A percentile compares a stretch with the other conserved stretches of the same genome.
phyloP scores from a whole-genome alignment of 2,329 filamentous ascomycete species.

The Didymella sp. region DNA sequence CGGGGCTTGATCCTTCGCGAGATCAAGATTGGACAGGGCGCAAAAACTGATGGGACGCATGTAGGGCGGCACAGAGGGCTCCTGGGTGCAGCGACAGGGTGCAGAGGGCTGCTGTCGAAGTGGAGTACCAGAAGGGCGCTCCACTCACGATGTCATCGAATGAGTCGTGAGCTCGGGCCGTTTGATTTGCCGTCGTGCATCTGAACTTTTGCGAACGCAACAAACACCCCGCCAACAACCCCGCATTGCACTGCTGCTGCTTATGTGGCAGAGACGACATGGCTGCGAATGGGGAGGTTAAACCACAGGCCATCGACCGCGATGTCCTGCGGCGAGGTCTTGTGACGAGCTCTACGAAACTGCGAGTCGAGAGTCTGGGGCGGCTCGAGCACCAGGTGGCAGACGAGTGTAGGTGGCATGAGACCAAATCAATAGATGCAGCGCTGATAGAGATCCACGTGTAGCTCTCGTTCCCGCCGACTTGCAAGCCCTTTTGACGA shows the following conservation, averaged over 20 bases:
- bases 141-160: conserved; percentile 32
- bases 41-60: conserved; percentile 40
- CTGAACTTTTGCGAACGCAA: conserved; percentile 29
- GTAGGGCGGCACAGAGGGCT: conserved; percentile 38
- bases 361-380: conserved; percentile 54
- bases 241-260: conserved; percentile 28
- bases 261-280: conserved; percentile 46
- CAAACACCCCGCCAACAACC: conserved; percentile 37
- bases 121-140: conserved; percentile 27
- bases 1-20: conserved; percentile 45
- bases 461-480: conserved; percentile 52
- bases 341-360: conserved; percentile 58
- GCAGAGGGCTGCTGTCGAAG: conserved; percentile 23
- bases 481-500: conserved; percentile 65
- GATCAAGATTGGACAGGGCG: conserved; percentile 43
- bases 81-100: conserved; percentile 15
- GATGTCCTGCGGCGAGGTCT: conserved; percentile 51
- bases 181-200: conserved; percentile 16
- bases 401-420: conserved; percentile 51
- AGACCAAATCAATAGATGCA: not conserved
- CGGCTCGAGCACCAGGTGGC: conserved; percentile 53
- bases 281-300: conserved; percentile 48
- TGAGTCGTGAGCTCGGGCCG: conserved; percentile 20
- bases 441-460: conserved; percentile 22
- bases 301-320: conserved; percentile 42